Evolutionary conservation across 2,329 filamentous ascomycete species (phyloP).

Genomic region (Fusarium decemcellulare): DNA sequence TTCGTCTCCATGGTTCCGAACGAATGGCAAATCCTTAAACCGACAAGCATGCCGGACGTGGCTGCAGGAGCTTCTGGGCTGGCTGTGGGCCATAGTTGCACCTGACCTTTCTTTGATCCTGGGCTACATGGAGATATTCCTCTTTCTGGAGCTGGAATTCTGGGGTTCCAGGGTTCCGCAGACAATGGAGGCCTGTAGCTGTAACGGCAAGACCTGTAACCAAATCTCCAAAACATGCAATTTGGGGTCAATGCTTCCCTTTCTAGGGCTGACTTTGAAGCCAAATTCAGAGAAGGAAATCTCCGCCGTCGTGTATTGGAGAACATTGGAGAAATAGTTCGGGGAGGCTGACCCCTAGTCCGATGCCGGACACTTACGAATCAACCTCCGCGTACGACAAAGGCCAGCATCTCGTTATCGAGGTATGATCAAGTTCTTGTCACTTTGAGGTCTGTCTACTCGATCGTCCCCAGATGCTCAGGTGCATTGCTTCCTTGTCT

Average conservation of each 20-base stretch:
- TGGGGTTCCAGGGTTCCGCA: conserved; percentile 31
- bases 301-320: conserved; percentile 27
- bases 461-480: conserved; percentile 21
- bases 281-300: conserved; percentile 26
- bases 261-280: conserved; percentile 37
- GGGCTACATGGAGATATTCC: conserved; percentile 44
- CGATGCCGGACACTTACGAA: conserved; percentile 9
- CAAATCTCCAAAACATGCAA: conserved; percentile 37
- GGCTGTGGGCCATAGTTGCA: conserved; percentile 44
- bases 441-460: background rate
- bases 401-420: background rate
- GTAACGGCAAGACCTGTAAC: conserved; percentile 32
- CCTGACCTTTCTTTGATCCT: conserved; percentile 43
- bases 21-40: conserved; percentile 36
- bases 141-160: conserved; percentile 39
- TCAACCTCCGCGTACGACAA: background rate
- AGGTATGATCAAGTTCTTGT: background rate
- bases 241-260: conserved; percentile 17
- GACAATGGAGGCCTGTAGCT: conserved; percentile 22
- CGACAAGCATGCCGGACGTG: conserved; percentile 40
- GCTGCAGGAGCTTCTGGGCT: conserved; percentile 39
- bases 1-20: conserved; percentile 16
- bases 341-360: conserved; percentile 5
- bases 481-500: conserved; percentile 14
- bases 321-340: conserved; percentile 19